phyloP scores from a whole-genome alignment of 345 rosid genomes.

The Eucalyptus polybractea region DNA sequence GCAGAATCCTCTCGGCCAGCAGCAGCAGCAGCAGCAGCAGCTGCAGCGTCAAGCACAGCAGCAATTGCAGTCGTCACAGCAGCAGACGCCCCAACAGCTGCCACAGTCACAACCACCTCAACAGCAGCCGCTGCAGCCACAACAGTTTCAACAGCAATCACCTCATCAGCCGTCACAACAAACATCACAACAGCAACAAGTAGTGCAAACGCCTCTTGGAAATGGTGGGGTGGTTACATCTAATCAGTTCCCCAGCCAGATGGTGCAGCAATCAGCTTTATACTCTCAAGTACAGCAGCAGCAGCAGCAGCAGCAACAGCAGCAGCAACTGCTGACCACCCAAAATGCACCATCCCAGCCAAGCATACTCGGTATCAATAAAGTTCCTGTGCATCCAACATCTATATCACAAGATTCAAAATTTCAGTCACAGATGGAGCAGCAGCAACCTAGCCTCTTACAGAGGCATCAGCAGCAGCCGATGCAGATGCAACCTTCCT shows the following conservation, averaged over 20 bases:
- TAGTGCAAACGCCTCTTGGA: constrained; percentile 19
- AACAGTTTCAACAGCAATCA: constrained; percentile 5
- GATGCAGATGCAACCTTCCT: background rate
- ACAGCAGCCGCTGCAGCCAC: background rate
- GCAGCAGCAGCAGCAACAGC: constrained; percentile 44
- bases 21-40: constrained; percentile 8
- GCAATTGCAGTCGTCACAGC: constrained; percentile 22
- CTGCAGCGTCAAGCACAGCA: constrained; percentile 10
- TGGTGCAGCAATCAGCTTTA: constrained; percentile 31
- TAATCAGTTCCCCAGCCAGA: constrained; percentile 34
- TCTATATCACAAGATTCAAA: constrained; percentile 55
- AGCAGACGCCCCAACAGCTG: constrained; percentile 11
- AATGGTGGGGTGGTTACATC: constrained; percentile 30
- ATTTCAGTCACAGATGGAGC: constrained; percentile 54
- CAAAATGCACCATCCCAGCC: constrained; percentile 26
- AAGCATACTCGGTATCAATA: constrained; percentile 16
- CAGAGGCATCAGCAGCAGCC: constrained; percentile 55
- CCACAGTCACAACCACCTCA: background rate
- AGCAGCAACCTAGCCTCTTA: constrained; percentile 33
- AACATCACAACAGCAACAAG: constrained; percentile 13
- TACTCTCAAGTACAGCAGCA: constrained; percentile 47
- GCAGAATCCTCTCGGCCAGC: constrained; percentile 9
- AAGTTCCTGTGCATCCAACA: constrained; percentile 36
- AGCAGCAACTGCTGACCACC: constrained; percentile 34
- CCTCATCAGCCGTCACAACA: constrained; percentile 6